Conservation (phyloP, 169 alveolate species). For the Plasmodium relictum region DNA sequence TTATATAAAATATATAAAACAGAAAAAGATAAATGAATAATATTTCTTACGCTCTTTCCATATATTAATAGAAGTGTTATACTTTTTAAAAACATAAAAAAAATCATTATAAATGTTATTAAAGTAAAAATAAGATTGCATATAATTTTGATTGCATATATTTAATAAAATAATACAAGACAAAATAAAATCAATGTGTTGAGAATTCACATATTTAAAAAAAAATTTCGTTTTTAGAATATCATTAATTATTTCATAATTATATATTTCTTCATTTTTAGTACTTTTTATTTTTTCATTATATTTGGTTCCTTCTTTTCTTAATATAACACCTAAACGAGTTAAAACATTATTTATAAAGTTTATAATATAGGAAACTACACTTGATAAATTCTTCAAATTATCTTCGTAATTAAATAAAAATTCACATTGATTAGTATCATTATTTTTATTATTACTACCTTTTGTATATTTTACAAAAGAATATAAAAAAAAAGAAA, state of each 20-base stretch:
- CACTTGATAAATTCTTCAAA: slow-evolving; percentile 20
- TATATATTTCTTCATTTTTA: background rate
- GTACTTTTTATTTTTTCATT: background rate
- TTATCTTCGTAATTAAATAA: slow-evolving; percentile 42
- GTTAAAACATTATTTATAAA: slow-evolving; percentile 21
- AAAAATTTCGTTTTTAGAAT: slow-evolving; percentile 26
- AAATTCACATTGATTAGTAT: background rate
- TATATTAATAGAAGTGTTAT: slow-evolving; percentile 19
- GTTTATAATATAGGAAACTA: slow-evolving; percentile 2
- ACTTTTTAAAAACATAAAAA: slow-evolving; percentile 11
- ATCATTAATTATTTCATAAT: slow-evolving; percentile 28
- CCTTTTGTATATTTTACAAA: slow-evolving; percentile 19
- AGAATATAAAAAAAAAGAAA: slow-evolving; percentile 52
- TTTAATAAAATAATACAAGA: slow-evolving; percentile 48
- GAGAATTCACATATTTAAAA: slow-evolving; percentile 21
- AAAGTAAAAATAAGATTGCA: slow-evolving; percentile 21
- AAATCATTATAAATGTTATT: slow-evolving; percentile 9
- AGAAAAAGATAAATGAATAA: background rate
- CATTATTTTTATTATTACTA: background rate
- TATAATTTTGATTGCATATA: slow-evolving; percentile 5
- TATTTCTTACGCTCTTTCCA: slow-evolving; percentile 33
- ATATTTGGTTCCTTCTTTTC: background rate
- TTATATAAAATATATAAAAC: background rate
- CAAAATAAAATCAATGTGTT: slow-evolving; percentile 31
- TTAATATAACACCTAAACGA: slow-evolving; percentile 11